Percentiles rank a stretch among this genome's conserved stretches.
Conservation (phyloP, 2,329 filamentous ascomycete genomes). For the Monilinia polystroma region DNA sequence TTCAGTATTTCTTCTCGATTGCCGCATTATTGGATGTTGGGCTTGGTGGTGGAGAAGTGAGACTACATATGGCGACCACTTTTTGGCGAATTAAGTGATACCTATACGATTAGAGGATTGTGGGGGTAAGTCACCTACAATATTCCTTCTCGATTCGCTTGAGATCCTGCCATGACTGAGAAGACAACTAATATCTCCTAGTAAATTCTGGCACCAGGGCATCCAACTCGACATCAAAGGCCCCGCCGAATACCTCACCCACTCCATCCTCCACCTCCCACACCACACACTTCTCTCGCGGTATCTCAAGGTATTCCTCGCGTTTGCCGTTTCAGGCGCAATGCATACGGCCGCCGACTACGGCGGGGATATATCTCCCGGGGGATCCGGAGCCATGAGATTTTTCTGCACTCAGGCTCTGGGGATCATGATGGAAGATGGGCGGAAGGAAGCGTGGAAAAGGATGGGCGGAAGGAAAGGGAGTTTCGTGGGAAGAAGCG, state of each 20-base stretch:
- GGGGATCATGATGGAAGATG: slow-evolving; percentile 40
- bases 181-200: not conserved
- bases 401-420: slow-evolving; percentile 35
- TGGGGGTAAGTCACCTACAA: not conserved
- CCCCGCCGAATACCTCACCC: no score
- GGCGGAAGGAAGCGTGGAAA: slow-evolving; percentile 32
- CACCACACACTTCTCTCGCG: slow-evolving; percentile 27
- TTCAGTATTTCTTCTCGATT: slow-evolving; percentile 1
- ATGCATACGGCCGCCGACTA: slow-evolving; percentile 33
- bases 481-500: not conserved
- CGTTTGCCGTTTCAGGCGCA: slow-evolving; percentile 38
- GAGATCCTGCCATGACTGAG: not conserved
- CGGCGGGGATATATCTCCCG: slow-evolving; percentile 26
- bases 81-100: not conserved
- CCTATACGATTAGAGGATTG: not conserved
- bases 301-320: slow-evolving; percentile 37
- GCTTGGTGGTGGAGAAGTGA: not conserved
- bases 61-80: not conserved
- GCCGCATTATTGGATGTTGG: not conserved
- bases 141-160: not conserved
- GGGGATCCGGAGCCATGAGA: slow-evolving; percentile 29
- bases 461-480: slow-evolving; percentile 6
- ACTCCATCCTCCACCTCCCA: no score
- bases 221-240: no score
- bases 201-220: not conserved